Evolutionary conservation across 1,284 basidiomycete species (phyloP), one percentile per base, ranked within the genome.

Genomic region (Leccinum olivaceoglutinosum): DNA sequence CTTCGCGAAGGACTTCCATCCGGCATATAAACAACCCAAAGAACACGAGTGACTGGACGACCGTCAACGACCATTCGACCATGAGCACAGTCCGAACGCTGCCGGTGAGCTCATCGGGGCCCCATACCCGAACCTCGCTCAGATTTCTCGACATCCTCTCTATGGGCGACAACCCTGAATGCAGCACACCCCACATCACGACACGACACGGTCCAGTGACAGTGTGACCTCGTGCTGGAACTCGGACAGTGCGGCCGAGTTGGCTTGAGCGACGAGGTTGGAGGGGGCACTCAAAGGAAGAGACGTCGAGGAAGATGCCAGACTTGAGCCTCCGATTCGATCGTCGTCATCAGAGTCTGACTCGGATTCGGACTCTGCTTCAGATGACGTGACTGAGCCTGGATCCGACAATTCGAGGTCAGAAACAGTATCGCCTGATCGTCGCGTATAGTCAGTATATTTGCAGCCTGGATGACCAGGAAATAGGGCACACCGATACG

Each of bases 181-280:
- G 66, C 4, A 75, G 38, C 5, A 64, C 57, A 38, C 60, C 57
- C 63, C 66, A 64, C 66, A 67, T 70, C 38, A 38, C 60, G 21
- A 67, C 58, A 12, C 59, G 25, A 94, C 94, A 63, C 94, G 89
- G 64, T 93, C 90, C 59, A 96, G 82, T 16, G 93, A 94, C 66
- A 89, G 88, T 16, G 75, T 79, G 58, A 92, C 93, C 75, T 96
- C 94, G 38, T 78, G 78, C 57, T 77, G 80, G 79, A 96, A 96
- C 72, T 96, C 94, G 65, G 79, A 75, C 63, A 87, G 82, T 2
- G 82, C 82, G 64, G 83, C 82, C 10, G 77, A 76, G 51, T 78
- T 77, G 12, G 71, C 71, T 54, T 76, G 69, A 36, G 73, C 69
- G 58, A 76, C 76, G 5, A 77, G 75, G 63, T 71, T 68, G 62